These are phyloP conservation scores for Podaxis mareebaensis DNA, from an alignment of 768 basidiomycete genomes.

Conservation along the genomic window DNA sequence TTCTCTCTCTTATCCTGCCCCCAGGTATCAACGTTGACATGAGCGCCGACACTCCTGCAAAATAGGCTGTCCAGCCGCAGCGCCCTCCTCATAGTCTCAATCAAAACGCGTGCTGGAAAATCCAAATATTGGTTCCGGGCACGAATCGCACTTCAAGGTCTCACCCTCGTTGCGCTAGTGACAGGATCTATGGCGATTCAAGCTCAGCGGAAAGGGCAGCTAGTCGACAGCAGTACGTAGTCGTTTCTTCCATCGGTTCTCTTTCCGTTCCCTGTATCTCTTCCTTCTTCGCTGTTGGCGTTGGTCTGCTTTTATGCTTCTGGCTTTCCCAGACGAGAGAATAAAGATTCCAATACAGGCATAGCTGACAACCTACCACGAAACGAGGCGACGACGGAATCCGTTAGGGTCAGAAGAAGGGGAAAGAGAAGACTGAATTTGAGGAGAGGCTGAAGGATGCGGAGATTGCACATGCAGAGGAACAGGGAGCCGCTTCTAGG, in stretches of 20 bases:
- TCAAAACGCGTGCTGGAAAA: slow-evolving; percentile 65
- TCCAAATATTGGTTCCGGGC: slow-evolving; percentile 75
- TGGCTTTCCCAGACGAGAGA: neutral
- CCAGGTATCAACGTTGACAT: too few relatives aligned
- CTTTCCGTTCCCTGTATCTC: neutral
- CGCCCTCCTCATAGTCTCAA: slow-evolving; percentile 66
- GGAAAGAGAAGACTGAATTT: slow-evolving; percentile 55
- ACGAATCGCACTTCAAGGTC: slow-evolving; percentile 72
- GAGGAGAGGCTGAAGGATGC: slow-evolving; percentile 58
- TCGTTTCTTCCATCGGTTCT: neutral
- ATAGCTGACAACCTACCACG: neutral
- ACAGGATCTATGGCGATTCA: slow-evolving; percentile 38
- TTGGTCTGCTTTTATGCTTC: neutral
- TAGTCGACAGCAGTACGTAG: slow-evolving; percentile 21
- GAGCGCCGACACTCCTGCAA: neutral
- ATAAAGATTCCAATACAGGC: slow-evolving; percentile 4
- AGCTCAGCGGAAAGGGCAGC: slow-evolving; percentile 31
- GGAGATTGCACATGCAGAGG: slow-evolving; percentile 47
- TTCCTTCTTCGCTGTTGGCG: neutral
- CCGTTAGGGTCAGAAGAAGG: slow-evolving; percentile 23
- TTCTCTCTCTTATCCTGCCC: neutral
- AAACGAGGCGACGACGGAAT: slow-evolving; percentile 20
- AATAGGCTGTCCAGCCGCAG: slow-evolving; percentile 60
- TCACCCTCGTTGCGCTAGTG: slow-evolving; percentile 70
- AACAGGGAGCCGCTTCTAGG: slow-evolving; percentile 19